phyloP scores from a whole-genome alignment of 2,329 filamentous ascomycete species.

The Mycosphaerella arachidis region DNA sequence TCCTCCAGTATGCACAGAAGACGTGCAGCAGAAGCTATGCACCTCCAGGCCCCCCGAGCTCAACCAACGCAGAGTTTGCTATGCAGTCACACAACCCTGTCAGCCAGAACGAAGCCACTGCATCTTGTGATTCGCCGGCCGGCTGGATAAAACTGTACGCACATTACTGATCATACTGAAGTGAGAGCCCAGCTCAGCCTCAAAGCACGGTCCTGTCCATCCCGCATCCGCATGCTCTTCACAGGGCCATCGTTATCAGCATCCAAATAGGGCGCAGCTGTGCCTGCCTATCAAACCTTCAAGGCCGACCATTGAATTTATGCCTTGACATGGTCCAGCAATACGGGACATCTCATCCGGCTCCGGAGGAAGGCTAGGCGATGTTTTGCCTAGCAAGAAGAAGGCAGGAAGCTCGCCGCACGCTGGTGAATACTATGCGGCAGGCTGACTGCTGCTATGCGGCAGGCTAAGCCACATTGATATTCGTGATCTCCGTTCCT shows the following conservation, averaged over 20 bases:
- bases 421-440: too few species aligned
- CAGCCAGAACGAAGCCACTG: not conserved
- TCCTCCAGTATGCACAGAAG: not conserved
- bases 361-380: not conserved
- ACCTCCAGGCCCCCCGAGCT: not conserved
- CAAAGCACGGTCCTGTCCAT: not conserved
- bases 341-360: not conserved
- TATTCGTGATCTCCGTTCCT: too few species aligned
- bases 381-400: not conserved
- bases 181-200: not conserved
- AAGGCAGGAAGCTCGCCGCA: too few species aligned
- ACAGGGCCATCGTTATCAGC: not conserved
- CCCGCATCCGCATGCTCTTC: too few species aligned
- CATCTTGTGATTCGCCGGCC: not conserved
- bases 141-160: not conserved
- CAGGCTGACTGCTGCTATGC: too few species aligned
- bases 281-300: not conserved
- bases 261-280: not conserved
- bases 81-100: not conserved
- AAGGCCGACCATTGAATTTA: not conserved
- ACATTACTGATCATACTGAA: not conserved
- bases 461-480: too few species aligned
- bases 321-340: not conserved
- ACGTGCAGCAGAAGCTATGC: not conserved
- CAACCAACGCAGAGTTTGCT: not conserved